Evolutionary conservation across 1,284 basidiomycete species (phyloP).

Genomic region (Xanthoconium separans): DNA sequence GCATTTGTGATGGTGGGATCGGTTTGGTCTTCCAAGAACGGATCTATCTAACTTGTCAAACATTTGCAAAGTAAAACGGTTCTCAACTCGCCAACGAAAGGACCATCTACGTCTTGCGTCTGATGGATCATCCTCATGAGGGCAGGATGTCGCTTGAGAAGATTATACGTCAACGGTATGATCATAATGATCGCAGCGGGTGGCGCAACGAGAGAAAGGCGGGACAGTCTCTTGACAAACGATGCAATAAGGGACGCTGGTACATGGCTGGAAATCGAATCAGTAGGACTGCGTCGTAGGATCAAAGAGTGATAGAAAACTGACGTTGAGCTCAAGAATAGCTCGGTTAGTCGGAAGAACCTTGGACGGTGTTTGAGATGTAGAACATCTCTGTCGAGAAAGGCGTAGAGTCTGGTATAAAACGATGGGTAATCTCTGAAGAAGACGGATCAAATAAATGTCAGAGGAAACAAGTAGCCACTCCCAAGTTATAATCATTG

Average conservation of each 20-base stretch:
- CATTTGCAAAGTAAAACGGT: not conserved
- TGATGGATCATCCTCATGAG: slow-evolving; percentile 94
- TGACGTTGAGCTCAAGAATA: slow-evolving; percentile 89
- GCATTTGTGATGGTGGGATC: slow-evolving; percentile 82
- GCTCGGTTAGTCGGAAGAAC: slow-evolving; percentile 91
- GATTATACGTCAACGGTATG: slow-evolving; percentile 94
- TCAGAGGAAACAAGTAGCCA: slow-evolving; percentile 11
- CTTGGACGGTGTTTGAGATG: slow-evolving; percentile 92
- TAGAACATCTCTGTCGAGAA: slow-evolving; percentile 84
- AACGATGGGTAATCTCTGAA: slow-evolving; percentile 92
- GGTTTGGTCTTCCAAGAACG: slow-evolving; percentile 66
- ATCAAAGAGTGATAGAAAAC: slow-evolving; percentile 24
- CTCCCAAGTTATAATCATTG: slow-evolving; percentile 90
- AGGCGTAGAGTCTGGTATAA: slow-evolving; percentile 90
- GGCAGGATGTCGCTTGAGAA: slow-evolving; percentile 89
- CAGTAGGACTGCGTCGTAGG: slow-evolving; percentile 3
- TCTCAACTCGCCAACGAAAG: slow-evolving; percentile 36
- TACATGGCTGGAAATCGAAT: slow-evolving; percentile 60
- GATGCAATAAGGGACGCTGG: slow-evolving; percentile 89
- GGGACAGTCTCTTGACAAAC: slow-evolving; percentile 89
- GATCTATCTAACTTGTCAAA: slow-evolving; percentile 48
- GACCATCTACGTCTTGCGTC: slow-evolving; percentile 43
- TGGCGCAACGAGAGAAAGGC: slow-evolving; percentile 81
- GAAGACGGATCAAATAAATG: slow-evolving; percentile 1
- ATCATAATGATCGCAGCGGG: slow-evolving; percentile 90